Evolutionary conservation across 352 stramenopile genomes (phyloP).

Genomic region (Phytophthora crassamura): DNA sequence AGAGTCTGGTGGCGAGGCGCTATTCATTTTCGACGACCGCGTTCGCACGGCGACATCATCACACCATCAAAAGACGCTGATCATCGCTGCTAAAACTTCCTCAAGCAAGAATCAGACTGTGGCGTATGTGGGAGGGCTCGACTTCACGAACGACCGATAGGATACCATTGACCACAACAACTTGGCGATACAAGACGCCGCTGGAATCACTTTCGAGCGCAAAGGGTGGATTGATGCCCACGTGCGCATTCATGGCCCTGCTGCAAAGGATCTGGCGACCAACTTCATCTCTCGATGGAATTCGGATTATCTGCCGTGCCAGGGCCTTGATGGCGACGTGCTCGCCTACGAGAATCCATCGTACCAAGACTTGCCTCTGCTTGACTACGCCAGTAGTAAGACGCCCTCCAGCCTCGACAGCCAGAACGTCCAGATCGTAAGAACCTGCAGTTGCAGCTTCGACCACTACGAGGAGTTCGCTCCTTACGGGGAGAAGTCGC

Average conservation of each 20-base stretch:
- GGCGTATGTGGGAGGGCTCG: conserved; percentile 58
- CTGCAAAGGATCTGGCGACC: conserved; percentile 50
- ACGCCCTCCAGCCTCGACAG: conserved; percentile 8
- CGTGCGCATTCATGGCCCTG: too few relatives aligned
- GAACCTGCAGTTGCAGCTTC: conserved; percentile 65
- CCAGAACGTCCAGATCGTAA: conserved; percentile 43
- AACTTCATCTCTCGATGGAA: conserved; percentile 69
- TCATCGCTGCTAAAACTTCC: conserved; percentile 28
- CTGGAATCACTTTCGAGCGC: conserved; percentile 39
- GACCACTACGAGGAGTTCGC: conserved; percentile 56
- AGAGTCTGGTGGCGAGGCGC: conserved; percentile 18
- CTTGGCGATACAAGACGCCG: conserved; percentile 36
- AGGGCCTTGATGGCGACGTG: conserved; percentile 35
- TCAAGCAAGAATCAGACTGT: conserved; percentile 17
- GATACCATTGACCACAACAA: conserved; percentile 60
- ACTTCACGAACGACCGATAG: conserved; percentile 61
- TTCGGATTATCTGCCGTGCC: conserved; percentile 29
- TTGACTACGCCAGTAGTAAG: conserved; percentile 6
- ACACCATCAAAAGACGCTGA: conserved; percentile 62
- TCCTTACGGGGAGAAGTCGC: conserved; percentile 48
- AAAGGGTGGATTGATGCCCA: conserved; percentile 65
- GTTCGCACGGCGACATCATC: conserved; percentile 37
- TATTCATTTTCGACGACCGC: conserved; percentile 61
- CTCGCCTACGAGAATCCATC: conserved; percentile 53
- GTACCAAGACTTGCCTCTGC: conserved; percentile 8